A percentile compares a stretch with the other conserved stretches of the same genome.
Conservation (phyloP, 306 rosid species). For the Potentilla sterilis region DNA sequence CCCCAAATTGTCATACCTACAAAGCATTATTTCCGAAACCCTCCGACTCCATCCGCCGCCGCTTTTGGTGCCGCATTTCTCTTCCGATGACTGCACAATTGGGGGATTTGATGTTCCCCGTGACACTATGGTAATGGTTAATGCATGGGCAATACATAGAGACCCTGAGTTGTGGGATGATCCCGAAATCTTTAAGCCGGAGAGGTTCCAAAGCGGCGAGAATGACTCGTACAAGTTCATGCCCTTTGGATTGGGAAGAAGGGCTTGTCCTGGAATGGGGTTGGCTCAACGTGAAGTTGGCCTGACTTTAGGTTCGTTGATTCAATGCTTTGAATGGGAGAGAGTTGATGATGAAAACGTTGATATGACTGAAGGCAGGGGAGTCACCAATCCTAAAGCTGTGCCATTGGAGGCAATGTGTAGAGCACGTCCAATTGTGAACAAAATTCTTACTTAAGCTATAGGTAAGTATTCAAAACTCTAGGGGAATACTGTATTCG, state of each 20-base stretch:
- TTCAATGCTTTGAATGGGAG: slow-evolving; percentile 12
- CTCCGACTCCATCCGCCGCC: slow-evolving; percentile 45
- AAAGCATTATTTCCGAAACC: slow-evolving; percentile 37
- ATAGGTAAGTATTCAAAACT: not conserved
- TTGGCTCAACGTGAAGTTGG: not conserved
- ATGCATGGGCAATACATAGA: slow-evolving; percentile 43
- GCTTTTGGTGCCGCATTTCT: slow-evolving; percentile 33
- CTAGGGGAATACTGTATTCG: not conserved
- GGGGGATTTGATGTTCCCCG: slow-evolving; percentile 45
- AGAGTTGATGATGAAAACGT: slow-evolving; percentile 23
- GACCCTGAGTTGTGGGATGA: slow-evolving; percentile 2
- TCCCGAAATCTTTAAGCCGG: not conserved
- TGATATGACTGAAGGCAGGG: slow-evolving; percentile 35
- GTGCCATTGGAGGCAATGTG: slow-evolving; percentile 28
- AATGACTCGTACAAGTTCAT: not conserved
- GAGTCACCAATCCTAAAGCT: slow-evolving; percentile 28
- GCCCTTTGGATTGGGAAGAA: not conserved
- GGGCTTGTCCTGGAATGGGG: not conserved
- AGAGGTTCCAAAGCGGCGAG: not conserved
- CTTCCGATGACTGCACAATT: slow-evolving; percentile 35
- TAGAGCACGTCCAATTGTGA: slow-evolving; percentile 27
- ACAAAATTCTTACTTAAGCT: not conserved
- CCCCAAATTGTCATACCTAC: slow-evolving; percentile 37
- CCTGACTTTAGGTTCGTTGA: not conserved
- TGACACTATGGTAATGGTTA: slow-evolving; percentile 38